Conservation (phyloP, 176 grass and related monocot species). For the Hordeum marinum region DNA sequence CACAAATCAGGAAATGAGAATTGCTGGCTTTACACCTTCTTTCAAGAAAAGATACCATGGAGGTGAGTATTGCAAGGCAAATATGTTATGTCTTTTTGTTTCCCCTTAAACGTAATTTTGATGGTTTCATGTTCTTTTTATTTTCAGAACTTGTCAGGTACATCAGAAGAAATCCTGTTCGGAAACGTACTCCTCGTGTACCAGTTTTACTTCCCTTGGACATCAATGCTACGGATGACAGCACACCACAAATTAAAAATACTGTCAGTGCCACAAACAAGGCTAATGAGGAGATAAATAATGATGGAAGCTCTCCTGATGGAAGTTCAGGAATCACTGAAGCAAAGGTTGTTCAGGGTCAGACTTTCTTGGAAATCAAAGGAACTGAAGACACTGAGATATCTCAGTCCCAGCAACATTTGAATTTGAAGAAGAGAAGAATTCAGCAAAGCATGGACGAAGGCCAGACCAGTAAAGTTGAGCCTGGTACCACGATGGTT, state of each 20-base stretch:
- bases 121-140: slow-evolving; percentile 11
- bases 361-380: slow-evolving; percentile 24
- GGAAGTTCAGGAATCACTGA: slow-evolving; percentile 37
- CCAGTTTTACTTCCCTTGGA: slow-evolving; percentile 25
- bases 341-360: slow-evolving; percentile 18
- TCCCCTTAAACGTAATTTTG: slow-evolving; percentile 1
- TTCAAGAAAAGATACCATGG: slow-evolving; percentile 47
- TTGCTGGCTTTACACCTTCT: slow-evolving; percentile 42
- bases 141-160: slow-evolving; percentile 32
- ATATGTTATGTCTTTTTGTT: background rate
- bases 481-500: slow-evolving; percentile 5
- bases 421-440: slow-evolving; percentile 40
- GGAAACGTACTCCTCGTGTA: slow-evolving; percentile 46
- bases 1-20: slow-evolving; percentile 6
- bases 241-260: slow-evolving; percentile 9
- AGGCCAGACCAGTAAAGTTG: slow-evolving; percentile 12
- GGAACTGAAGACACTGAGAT: background rate
- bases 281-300: slow-evolving; percentile 13
- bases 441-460: slow-evolving; percentile 15
- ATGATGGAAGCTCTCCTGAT: slow-evolving; percentile 28
- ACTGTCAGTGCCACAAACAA: slow-evolving; percentile 3
- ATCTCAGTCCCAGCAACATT: slow-evolving; percentile 11
- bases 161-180: slow-evolving; percentile 12
- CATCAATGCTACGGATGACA: slow-evolving; percentile 13
- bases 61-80: slow-evolving; percentile 20